Percentiles rank a stretch among this genome's conserved stretches.
These are phyloP conservation scores for Exophiala aquamarina DNA, from an alignment of 2,329 filamentous ascomycete species.

Conservation along the genomic window DNA sequence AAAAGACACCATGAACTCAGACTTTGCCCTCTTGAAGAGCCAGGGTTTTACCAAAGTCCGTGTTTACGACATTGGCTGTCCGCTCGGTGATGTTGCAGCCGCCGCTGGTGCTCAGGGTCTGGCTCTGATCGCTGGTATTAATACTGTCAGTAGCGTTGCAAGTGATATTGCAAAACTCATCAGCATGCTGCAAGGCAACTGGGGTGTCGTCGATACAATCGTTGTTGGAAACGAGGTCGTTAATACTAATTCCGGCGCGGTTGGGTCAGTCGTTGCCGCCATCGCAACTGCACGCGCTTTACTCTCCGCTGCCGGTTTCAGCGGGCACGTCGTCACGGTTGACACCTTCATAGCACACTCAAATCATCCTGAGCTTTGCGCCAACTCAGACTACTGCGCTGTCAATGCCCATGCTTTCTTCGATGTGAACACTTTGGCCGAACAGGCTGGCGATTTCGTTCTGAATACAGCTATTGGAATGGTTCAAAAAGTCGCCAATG, in stretches of 20 bases:
- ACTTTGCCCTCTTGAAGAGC: slow-evolving; percentile 60
- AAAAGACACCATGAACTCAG: slow-evolving; percentile 59
- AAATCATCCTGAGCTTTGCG: slow-evolving; percentile 67
- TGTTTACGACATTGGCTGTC: slow-evolving; percentile 77
- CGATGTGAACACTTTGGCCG: slow-evolving; percentile 61
- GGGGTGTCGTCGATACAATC: slow-evolving; percentile 69
- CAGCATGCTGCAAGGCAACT: slow-evolving; percentile 61
- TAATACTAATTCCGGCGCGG: slow-evolving; percentile 59
- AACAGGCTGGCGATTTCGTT: slow-evolving; percentile 67
- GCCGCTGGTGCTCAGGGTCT: slow-evolving; percentile 65
- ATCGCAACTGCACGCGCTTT: slow-evolving; percentile 57
- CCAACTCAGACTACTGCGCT: slow-evolving; percentile 73
- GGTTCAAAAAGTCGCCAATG: slow-evolving; percentile 42
- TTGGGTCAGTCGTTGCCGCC: slow-evolving; percentile 56
- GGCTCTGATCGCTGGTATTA: slow-evolving; percentile 75
- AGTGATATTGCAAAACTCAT: slow-evolving; percentile 63
- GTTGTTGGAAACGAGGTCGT: slow-evolving; percentile 80
- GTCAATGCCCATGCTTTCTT: slow-evolving; percentile 86
- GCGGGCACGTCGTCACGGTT: slow-evolving; percentile 73
- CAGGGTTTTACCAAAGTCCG: slow-evolving; percentile 64
- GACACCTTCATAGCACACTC: slow-evolving; percentile 74
- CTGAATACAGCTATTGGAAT: slow-evolving; percentile 53
- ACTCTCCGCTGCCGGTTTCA: slow-evolving; percentile 64
- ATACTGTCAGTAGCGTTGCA: slow-evolving; percentile 58
- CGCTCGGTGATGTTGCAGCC: slow-evolving; percentile 61